Evolutionary conservation across 1,139 yeast genomes (phyloP).

Genomic region (Scheffersomyces titani): DNA sequence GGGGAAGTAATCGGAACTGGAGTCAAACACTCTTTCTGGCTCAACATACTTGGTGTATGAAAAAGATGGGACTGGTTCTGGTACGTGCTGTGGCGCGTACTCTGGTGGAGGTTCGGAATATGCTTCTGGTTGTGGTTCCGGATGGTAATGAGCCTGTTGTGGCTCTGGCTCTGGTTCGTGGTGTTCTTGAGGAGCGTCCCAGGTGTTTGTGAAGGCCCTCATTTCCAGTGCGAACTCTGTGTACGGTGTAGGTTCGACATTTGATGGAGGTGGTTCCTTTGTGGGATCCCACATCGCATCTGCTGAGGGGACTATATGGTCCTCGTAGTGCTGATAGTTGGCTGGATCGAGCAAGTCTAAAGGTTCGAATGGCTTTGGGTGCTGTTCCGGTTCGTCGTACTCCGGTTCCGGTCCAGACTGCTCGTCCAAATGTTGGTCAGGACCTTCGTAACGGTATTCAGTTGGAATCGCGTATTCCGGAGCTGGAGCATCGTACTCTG

Average conservation of each 20-base stretch:
- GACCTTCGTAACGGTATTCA: slow-evolving; percentile 4
- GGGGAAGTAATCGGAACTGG: slow-evolving; percentile 28
- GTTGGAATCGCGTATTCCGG: not conserved
- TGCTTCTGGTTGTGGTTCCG: slow-evolving; percentile 1
- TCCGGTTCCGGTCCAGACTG: slow-evolving; percentile 2
- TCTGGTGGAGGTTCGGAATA: slow-evolving; percentile 5
- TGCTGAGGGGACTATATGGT: slow-evolving; percentile 16
- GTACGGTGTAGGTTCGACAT: slow-evolving; percentile 9
- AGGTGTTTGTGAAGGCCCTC: slow-evolving; percentile 15
- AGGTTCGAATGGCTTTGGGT: slow-evolving; percentile 12
- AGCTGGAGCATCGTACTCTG: not conserved
- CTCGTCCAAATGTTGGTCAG: slow-evolving; percentile 4
- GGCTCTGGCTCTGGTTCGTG: not conserved
- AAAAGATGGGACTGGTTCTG: slow-evolving; percentile 4
- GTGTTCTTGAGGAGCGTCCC: slow-evolving; percentile 20
- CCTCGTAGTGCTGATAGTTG: slow-evolving; percentile 26
- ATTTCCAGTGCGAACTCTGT: slow-evolving; percentile 16
- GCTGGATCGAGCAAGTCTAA: slow-evolving; percentile 29
- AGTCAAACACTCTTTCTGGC: slow-evolving; percentile 36
- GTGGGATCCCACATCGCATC: slow-evolving; percentile 46
- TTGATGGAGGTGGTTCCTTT: slow-evolving; percentile 31
- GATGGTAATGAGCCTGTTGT: not conserved
- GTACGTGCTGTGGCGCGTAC: not conserved
- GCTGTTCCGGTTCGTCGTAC: slow-evolving; percentile 5
- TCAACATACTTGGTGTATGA: slow-evolving; percentile 7